Evolutionary conservation across 106 monocot genomes (phyloP).

Genomic region (Posidonia australis): DNA sequence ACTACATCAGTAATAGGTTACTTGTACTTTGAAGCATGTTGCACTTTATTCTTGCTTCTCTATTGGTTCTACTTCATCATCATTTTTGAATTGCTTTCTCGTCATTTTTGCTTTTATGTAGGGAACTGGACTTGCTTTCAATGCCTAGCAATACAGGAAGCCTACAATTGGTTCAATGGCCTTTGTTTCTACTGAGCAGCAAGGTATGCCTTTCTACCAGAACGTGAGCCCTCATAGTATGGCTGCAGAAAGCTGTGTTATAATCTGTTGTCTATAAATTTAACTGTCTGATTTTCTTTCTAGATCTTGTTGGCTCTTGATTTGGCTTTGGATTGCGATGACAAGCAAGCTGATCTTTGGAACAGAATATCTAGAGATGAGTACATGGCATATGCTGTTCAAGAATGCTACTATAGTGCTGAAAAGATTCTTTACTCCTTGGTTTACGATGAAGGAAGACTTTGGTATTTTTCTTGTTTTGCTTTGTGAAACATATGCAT

Average conservation of each 20-base stretch:
- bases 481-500: not conserved
- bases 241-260: too few relatives aligned
- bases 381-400: conserved; percentile 96
- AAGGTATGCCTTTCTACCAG: conserved; percentile 41
- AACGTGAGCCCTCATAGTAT: too few relatives aligned
- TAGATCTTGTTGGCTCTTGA: conserved; percentile 70
- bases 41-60: not conserved
- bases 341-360: conserved; percentile 67
- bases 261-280: not conserved
- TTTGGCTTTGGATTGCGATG: conserved; percentile 64
- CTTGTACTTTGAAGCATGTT: not conserved
- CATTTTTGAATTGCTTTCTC: not conserved
- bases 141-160: conserved; percentile 83
- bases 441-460: conserved; percentile 79
- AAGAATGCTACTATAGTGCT: conserved; percentile 77
- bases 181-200: conserved; percentile 87
- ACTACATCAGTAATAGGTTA: conserved; percentile 86
- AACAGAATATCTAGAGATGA: conserved; percentile 70
- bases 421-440: conserved; percentile 74
- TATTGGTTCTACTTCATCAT: not conserved
- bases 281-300: not conserved
- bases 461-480: conserved; percentile 44
- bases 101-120: conserved; percentile 16
- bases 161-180: conserved; percentile 89
- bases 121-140: conserved; percentile 90